Evolutionary conservation across 306 rosid genomes (phyloP).

Genomic region (Dalbergia cochinchinensis): DNA sequence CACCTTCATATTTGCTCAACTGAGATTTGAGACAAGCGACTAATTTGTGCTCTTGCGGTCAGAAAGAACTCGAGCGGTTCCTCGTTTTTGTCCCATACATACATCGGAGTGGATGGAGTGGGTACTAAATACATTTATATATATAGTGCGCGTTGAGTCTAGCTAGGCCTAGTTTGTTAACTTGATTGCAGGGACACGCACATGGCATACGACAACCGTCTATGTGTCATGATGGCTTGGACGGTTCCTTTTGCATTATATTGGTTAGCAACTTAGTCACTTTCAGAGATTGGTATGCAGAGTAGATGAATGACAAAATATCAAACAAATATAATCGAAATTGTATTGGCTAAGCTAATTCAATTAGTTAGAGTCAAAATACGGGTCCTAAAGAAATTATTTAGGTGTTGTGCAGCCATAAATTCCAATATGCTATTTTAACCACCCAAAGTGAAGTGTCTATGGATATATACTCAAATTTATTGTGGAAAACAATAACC

Average conservation of each 20-base stretch:
- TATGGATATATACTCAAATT: too few species aligned
- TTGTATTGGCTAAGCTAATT: too few species aligned
- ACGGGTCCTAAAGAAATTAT: too few species aligned
- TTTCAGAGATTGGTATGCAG: background rate
- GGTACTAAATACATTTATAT: background rate
- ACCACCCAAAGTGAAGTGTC: too few species aligned
- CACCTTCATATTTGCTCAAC: background rate
- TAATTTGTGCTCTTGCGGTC: background rate
- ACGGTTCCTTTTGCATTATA: too few species aligned
- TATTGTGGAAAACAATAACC: too few species aligned
- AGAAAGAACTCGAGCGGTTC: background rate
- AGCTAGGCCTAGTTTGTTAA: background rate
- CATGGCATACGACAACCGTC: background rate
- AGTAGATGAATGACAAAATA: background rate
- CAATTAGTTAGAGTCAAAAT: too few species aligned
- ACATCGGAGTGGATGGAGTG: background rate
- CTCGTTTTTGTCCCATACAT: background rate
- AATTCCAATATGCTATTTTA: too few species aligned
- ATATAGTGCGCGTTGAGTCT: background rate
- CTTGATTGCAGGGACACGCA: background rate
- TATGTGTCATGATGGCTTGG: too few species aligned
- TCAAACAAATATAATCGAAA: too few species aligned
- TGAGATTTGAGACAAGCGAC: background rate
- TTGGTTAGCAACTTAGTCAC: background rate
- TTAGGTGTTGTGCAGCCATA: too few species aligned